Conservation (phyloP, 192 early-diverging fungal genomes). For the Chytriomyces sp. region DNA sequence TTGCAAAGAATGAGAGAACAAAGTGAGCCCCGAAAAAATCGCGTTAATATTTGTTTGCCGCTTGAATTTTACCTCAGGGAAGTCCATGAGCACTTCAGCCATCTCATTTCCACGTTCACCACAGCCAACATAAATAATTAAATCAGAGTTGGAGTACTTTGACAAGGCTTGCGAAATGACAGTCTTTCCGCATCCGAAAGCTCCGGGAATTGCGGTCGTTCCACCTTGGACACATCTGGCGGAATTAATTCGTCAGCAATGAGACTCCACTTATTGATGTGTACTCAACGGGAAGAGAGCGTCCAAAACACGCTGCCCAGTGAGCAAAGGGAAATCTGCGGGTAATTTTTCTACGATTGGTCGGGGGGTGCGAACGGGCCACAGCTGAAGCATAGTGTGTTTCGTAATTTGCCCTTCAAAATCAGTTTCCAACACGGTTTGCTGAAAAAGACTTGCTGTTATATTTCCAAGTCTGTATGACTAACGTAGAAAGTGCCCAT, state of each 20-base stretch:
- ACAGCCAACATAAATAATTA: conserved; percentile 97
- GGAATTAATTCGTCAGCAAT: neutral
- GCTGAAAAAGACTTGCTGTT: conserved; percentile 45
- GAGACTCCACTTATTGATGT: neutral
- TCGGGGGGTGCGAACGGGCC: conserved; percentile 97
- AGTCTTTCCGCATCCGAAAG: conserved; percentile 99
- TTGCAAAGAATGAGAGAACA: conserved; percentile 8
- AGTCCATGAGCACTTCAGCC: conserved; percentile 99
- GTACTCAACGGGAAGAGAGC: conserved; percentile 89
- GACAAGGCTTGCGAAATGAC: conserved; percentile 99
- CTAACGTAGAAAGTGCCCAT: conserved; percentile 34
- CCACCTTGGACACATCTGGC: conserved; percentile 95
- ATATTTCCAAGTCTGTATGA: neutral
- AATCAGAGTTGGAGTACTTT: conserved; percentile 99
- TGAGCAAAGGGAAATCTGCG: conserved; percentile 93
- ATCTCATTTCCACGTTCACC: conserved; percentile 99
- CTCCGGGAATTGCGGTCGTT: conserved; percentile 98
- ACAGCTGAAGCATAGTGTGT: conserved; percentile 96
- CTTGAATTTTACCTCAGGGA: conserved; percentile 68
- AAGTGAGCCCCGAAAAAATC: neutral
- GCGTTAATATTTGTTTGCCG: neutral
- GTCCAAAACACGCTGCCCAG: conserved; percentile 98
- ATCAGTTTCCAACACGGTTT: conserved; percentile 93
- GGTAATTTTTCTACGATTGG: conserved; percentile 93
- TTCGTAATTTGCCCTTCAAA: conserved; percentile 93